phyloP scores from a whole-genome alignment of 495 filamentous ascomycete species.

The Letharia lupina region DNA sequence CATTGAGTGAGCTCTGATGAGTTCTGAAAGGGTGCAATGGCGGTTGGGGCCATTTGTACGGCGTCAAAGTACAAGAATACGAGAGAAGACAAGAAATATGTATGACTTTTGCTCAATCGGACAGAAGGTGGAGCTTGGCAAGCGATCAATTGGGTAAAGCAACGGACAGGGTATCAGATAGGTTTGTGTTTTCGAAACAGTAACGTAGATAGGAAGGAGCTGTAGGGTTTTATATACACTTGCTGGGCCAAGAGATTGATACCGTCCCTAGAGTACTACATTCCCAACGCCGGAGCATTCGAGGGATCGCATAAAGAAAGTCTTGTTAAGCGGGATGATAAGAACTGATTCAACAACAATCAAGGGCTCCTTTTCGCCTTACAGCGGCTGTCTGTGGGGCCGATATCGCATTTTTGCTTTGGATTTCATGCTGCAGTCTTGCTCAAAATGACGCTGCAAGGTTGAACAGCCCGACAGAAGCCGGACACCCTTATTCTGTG shows the following conservation, averaged over 20 bases:
- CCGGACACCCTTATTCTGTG: background rate
- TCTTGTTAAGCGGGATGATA: background rate
- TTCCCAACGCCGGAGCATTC: background rate
- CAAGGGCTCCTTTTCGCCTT: background rate
- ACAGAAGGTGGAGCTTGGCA: background rate
- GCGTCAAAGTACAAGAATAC: background rate
- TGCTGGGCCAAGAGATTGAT: background rate
- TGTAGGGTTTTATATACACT: background rate
- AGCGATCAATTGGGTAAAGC: background rate
- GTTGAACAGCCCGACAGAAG: background rate
- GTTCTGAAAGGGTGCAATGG: constrained; percentile 6
- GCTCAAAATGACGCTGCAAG: background rate
- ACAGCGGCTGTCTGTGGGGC: background rate
- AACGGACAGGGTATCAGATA: background rate
- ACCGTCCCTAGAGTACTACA: background rate
- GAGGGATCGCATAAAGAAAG: background rate
- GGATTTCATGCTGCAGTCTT: background rate
- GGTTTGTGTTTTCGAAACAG: background rate
- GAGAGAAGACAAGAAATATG: background rate
- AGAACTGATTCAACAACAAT: background rate
- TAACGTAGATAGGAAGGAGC: background rate
- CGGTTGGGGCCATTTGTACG: constrained; percentile 8
- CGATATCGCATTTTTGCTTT: background rate
- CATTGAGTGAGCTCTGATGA: constrained; percentile 10
- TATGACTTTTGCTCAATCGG: background rate